Evolutionary conservation across 2,329 filamentous ascomycete genomes (phyloP), one percentile per base, ranked within the genome.

Genomic region (Escovopsis sp.): DNA sequence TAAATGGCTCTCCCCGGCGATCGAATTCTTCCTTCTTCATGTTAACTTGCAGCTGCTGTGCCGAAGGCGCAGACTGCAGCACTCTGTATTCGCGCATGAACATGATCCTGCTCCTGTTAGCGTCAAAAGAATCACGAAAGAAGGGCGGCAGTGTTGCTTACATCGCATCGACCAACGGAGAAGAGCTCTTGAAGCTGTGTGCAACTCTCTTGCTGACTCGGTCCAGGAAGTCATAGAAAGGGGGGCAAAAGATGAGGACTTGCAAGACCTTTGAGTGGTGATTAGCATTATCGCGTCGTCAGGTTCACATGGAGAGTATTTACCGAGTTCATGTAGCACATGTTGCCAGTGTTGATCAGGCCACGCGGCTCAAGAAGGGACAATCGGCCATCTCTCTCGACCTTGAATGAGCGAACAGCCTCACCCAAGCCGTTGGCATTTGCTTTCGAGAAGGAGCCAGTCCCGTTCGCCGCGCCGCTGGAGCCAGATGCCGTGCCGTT

Each of bases 271-370:
- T 50, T 5, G 38, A 10, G 7, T 35, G 7, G 7, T 32, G 27
- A 51, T 72, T 55, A 71, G 62, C 45, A 50, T 42, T 10, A 5
- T 20, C 20, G 20, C 20, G 1, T 5, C 8, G n/a, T 20, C 20
- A 9, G 4, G 27, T 5, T 7, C 27, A 30, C 8, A 30, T 4
- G 27, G 27, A 39, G 10, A n/a, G 13, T n/a, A 66, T 84, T 65
- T 71, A 94, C 89, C 48, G 91, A 95, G 68, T 96, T 98, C 91
- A 98, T 96, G 65, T 98, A 98, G 64, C 91, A 98, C 84, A 96
- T 93, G 58, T 98, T 96, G 39, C 91, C 91, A 34, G 89, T 93
- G 63, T 98, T 98, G 51, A 94, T 84, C 55, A 98, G 73, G 39
- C 91, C 91, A 50, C 89, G 77, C 39, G 91, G 91, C 63, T 96